A percentile compares a stretch with the other conserved stretches of the same genome.
Conservation (phyloP, 768 basidiomycete species). For the Suillus spraguei region DNA sequence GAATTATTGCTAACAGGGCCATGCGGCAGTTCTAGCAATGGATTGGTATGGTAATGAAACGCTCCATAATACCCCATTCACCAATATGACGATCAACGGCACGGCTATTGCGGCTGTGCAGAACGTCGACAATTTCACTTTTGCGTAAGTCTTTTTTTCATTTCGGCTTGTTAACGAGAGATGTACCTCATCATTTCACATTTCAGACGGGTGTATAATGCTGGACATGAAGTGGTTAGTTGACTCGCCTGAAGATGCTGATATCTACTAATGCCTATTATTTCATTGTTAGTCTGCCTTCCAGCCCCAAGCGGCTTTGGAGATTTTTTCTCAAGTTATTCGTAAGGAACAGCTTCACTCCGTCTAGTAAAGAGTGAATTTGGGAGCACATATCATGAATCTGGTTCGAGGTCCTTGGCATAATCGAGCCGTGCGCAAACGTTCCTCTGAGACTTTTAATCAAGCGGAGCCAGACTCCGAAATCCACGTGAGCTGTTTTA, state of each 20-base stretch:
- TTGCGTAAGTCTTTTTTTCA: conserved; percentile 51
- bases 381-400: too few species aligned
- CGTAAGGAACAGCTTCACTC: conserved; percentile 56
- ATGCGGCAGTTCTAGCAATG: conserved; percentile 44
- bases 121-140: conserved; percentile 53
- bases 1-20: conserved; percentile 24
- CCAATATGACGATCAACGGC: conserved; percentile 59
- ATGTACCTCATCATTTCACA: background rate
- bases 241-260: background rate
- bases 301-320: conserved; percentile 58
- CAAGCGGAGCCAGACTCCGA: background rate
- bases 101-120: conserved; percentile 57
- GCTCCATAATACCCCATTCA: conserved; percentile 42
- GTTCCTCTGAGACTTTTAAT: background rate
- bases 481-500: too few species aligned
- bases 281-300: conserved; percentile 53
- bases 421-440: background rate
- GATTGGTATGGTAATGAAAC: conserved; percentile 47
- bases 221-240: conserved; percentile 68
- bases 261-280: background rate
- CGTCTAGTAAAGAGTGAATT: conserved; percentile 28
- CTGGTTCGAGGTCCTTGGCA: background rate
- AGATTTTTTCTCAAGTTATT: conserved; percentile 61
- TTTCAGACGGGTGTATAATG: conserved; percentile 51
- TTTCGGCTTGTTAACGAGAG: background rate